Conservation (phyloP, 2,329 filamentous ascomycete genomes). For the Periconia digitata region DNA sequence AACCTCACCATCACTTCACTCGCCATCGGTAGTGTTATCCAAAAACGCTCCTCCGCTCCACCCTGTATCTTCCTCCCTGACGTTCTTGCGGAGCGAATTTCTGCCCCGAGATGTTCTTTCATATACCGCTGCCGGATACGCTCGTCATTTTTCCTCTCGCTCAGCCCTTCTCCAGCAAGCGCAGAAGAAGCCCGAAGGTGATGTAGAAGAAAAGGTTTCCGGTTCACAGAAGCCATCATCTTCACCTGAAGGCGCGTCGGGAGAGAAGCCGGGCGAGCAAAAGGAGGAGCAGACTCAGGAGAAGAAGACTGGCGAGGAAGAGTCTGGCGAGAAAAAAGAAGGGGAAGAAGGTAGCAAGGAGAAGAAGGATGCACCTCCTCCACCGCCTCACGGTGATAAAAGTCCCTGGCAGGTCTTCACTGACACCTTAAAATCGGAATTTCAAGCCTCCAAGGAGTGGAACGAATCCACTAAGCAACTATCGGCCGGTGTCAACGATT, state of each 20-base stretch:
- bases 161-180: conserved; percentile 36
- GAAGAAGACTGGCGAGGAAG: conserved; percentile 48
- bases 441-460: conserved; percentile 98
- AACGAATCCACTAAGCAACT: conserved; percentile 97
- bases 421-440: conserved; percentile 91
- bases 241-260: conserved; percentile 36
- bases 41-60: conserved; percentile 10
- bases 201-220: conserved; percentile 37
- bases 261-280: conserved; percentile 38
- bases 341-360: conserved; percentile 53
- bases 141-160: conserved; percentile 49
- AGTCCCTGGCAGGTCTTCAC: conserved; percentile 98
- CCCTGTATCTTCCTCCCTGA: conserved; percentile 26
- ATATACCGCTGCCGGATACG: conserved; percentile 45
- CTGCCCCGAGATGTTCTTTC: conserved; percentile 43
- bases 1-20: conserved; percentile 23
- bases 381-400: conserved; percentile 97
- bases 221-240: conserved; percentile 43
- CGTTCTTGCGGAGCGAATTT: conserved; percentile 48
- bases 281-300: conserved; percentile 48
- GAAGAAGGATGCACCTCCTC: conserved; percentile 71
- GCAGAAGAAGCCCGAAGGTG: conserved; percentile 37
- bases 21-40: conserved; percentile 28
- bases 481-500: conserved; percentile 83
- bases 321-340: conserved; percentile 51